These are phyloP conservation scores for Apophysomyces elegans DNA, from an alignment of 371 early-diverging fungal genomes.

Conservation along the genomic window DNA sequence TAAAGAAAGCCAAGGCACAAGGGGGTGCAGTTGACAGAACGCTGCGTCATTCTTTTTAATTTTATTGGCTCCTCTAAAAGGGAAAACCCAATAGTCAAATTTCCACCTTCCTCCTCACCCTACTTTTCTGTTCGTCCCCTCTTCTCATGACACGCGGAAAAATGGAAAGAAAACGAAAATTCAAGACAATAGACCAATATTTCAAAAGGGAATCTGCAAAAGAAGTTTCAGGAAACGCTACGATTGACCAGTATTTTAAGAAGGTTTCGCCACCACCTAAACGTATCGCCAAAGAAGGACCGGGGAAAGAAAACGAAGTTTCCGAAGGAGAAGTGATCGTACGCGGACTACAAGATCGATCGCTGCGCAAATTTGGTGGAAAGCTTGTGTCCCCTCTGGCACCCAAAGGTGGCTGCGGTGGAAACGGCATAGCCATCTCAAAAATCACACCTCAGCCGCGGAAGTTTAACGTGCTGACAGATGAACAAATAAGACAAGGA, in stretches of 20 bases:
- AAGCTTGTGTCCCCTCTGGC: background rate
- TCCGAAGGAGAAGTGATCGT: background rate
- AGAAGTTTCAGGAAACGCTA: background rate
- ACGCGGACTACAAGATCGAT: slow-evolving; percentile 4
- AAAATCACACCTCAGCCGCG: background rate
- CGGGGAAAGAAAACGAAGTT: slow-evolving; percentile 1
- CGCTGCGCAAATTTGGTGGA: background rate
- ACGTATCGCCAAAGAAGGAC: background rate
- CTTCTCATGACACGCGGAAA: background rate
- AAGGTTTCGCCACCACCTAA: background rate
- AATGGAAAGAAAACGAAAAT: background rate
- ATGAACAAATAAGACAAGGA: slow-evolving; percentile 3
- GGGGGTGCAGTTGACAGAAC: too few relatives aligned
- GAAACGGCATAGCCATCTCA: slow-evolving; percentile 6
- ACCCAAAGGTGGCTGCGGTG: slow-evolving; percentile 2
- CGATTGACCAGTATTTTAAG: slow-evolving; percentile 1
- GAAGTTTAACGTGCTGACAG: slow-evolving; percentile 3
- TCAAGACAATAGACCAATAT: slow-evolving; percentile 1
- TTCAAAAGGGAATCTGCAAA: background rate
- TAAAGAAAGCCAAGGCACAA: too few relatives aligned
- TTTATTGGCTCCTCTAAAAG: too few relatives aligned
- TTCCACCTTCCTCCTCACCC: too few relatives aligned
- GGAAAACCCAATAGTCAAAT: too few relatives aligned
- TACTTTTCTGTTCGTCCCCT: background rate
- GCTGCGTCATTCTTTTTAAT: too few relatives aligned